Evolutionary conservation across 306 rosid species (phyloP), one percentile per base, ranked within the genome.

Genomic region (Vachellia collinsii): DNA sequence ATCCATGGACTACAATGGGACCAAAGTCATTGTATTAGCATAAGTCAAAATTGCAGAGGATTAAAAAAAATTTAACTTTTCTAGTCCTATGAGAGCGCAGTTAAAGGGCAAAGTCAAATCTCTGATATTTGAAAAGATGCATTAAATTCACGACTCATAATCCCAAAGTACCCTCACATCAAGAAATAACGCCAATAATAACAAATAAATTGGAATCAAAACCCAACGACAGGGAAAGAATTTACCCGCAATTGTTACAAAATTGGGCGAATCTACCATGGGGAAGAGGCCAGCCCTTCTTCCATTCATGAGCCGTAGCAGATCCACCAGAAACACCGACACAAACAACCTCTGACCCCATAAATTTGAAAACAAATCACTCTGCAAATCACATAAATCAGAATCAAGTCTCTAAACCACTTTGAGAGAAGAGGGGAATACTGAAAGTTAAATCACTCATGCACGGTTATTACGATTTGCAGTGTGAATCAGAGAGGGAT

Each of bases 261-360:
- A 93, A 92, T 85, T 89, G 87, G n/a, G 97, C 94, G 41, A 89
- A 95, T 88, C 96, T 97, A 83, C 94, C 98, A 78, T 96, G 89
- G 93, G 96, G 88, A 61, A 93, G 74, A 78, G 89, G 85, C 99
- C 99, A 95, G 29, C 99, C 99, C 78, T 77, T 90, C 88, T 87
- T 93, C 96, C 98, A 91, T 53, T 93, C 91, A 65, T 78, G 90
- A 6, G 83, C 25, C 37, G 72, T 59, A 51, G 72, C 69, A 72
- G 88, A 68, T 62, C 78, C 83, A 77, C 96, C 93, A 75, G 82
- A 84, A 53, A 64, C 91, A 82, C 89, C 92, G 67, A 80, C 88
- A 86, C 98, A 92, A 89, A 87, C 81, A 89, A 88, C 81, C 78
- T 81, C 86, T 38, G 97, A 83, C 70, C 87, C 93, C 99, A 95